Conservation (phyloP, 805 yeast species). For the Metschnikowia lachancei region DNA sequence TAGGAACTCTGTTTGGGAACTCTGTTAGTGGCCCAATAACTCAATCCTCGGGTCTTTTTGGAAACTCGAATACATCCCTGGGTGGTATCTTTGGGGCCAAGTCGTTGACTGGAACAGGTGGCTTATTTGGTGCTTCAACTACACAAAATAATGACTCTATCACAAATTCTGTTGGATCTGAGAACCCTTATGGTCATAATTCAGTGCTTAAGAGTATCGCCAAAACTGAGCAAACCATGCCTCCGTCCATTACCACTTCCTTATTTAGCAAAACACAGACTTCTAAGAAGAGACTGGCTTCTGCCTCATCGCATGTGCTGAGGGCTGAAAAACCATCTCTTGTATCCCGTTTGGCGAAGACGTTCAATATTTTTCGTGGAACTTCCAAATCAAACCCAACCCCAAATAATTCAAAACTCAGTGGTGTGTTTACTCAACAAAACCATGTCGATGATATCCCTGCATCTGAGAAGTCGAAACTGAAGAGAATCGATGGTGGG, state of each 20-base stretch:
- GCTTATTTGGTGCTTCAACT: slow-evolving; percentile 10
- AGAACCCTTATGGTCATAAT: slow-evolving; percentile 33
- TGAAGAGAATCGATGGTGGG: background rate
- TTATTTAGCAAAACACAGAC: slow-evolving; percentile 20
- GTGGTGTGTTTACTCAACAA: slow-evolving; percentile 34
- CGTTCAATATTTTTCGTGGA: slow-evolving; percentile 32
- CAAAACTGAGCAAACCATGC: slow-evolving; percentile 26
- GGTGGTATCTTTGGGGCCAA: background rate
- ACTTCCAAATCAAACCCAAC: slow-evolving; percentile 11
- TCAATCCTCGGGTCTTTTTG: slow-evolving; percentile 13
- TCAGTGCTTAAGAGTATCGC: slow-evolving; percentile 24
- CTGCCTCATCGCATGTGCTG: slow-evolving; percentile 13
- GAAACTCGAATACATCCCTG: slow-evolving; percentile 4
- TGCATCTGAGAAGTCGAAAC: background rate
- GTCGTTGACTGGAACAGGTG: slow-evolving; percentile 1
- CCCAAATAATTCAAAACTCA: slow-evolving; percentile 17
- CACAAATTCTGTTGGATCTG: background rate
- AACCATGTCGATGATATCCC: slow-evolving; percentile 20
- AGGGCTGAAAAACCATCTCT: slow-evolving; percentile 25
- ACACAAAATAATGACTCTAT: background rate
- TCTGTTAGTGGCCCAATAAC: background rate
- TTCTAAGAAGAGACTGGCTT: slow-evolving; percentile 20
- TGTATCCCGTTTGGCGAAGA: slow-evolving; percentile 34
- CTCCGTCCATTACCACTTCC: slow-evolving; percentile 32
- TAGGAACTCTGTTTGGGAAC: slow-evolving; percentile 7